Conservation (phyloP, 2,329 filamentous ascomycete species). For the Cladophialophora yegresii region DNA sequence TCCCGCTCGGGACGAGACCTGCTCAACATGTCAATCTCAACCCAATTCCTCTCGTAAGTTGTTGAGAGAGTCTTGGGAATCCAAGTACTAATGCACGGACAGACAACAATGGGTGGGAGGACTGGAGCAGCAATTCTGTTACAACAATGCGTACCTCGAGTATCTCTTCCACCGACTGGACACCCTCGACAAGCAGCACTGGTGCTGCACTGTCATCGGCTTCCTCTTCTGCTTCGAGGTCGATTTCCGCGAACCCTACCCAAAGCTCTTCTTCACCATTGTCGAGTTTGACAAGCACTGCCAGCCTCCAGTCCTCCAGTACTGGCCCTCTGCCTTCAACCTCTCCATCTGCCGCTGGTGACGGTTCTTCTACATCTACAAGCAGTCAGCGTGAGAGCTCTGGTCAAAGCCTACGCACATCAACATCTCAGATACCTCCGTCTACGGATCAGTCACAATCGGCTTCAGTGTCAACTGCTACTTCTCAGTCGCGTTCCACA, state of each 20-base stretch:
- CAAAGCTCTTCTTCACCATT: neutral
- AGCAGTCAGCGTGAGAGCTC: neutral
- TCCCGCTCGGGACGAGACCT: neutral
- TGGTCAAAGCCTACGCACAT: neutral
- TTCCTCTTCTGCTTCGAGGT: too few relatives aligned
- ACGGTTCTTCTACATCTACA: neutral
- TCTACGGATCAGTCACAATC: neutral
- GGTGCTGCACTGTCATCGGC: too few relatives aligned
- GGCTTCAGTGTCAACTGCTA: neutral
- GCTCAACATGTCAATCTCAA: neutral
- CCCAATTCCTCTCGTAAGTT: neutral
- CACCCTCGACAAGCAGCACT: too few relatives aligned
- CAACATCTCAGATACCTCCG: neutral
- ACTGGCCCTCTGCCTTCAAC: neutral
- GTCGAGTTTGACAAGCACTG: neutral
- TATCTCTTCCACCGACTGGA: too few relatives aligned
- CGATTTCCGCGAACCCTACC: too few relatives aligned
- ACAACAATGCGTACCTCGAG: neutral
- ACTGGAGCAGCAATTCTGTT: neutral
- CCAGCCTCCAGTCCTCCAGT: neutral
- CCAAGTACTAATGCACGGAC: neutral
- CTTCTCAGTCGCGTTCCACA: neutral
- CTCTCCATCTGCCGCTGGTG: neutral
- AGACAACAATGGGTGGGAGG: neutral
- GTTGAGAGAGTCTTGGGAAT: neutral